These are phyloP conservation scores for Fusarium dimerum DNA, from an alignment of 2,329 filamentous ascomycete species.

Conservation along the genomic window DNA sequence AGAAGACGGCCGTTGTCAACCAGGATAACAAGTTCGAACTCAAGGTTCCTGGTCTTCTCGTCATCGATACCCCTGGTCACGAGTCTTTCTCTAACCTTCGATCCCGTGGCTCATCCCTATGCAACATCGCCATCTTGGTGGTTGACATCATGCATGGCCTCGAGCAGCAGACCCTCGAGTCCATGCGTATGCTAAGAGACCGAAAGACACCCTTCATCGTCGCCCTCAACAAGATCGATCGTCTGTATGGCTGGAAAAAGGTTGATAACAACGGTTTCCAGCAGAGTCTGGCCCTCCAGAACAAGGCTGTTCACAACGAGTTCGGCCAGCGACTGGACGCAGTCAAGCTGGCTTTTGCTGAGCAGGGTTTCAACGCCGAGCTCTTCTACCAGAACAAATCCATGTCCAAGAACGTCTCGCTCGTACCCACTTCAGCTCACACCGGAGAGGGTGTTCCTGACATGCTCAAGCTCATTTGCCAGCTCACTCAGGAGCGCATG, in stretches of 20 bases:
- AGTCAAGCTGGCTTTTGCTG: conserved; percentile 91
- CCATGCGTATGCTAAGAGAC: conserved; percentile 90
- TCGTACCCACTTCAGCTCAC: conserved; percentile 94
- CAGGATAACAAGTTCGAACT: conserved; percentile 87
- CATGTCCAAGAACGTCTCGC: conserved; percentile 90
- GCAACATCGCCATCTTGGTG: conserved; percentile 98
- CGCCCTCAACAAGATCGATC: conserved; percentile 99
- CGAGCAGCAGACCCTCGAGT: conserved; percentile 95
- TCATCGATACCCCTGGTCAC: conserved; percentile 99
- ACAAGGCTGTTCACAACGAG: conserved; percentile 89
- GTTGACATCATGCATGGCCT: conserved; percentile 99
- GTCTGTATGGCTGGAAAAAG: conserved; percentile 98
- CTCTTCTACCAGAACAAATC: conserved; percentile 98
- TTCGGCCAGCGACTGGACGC: conserved; percentile 87
- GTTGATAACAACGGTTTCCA: conserved; percentile 98
- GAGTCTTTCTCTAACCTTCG: conserved; percentile 99
- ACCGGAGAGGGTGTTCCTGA: conserved; percentile 99
- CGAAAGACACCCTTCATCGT: conserved; percentile 98
- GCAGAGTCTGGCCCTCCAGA: conserved; percentile 86
- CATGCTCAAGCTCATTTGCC: conserved; percentile 93
- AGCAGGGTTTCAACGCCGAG: conserved; percentile 98
- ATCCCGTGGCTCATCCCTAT: conserved; percentile 94
- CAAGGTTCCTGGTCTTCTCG: conserved; percentile 93
- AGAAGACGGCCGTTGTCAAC: conserved; percentile 95
- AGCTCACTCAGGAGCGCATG: conserved; percentile 96